Evolutionary conservation across 768 basidiomycete species (phyloP).

Genomic region (Strobilomyces confusus): DNA sequence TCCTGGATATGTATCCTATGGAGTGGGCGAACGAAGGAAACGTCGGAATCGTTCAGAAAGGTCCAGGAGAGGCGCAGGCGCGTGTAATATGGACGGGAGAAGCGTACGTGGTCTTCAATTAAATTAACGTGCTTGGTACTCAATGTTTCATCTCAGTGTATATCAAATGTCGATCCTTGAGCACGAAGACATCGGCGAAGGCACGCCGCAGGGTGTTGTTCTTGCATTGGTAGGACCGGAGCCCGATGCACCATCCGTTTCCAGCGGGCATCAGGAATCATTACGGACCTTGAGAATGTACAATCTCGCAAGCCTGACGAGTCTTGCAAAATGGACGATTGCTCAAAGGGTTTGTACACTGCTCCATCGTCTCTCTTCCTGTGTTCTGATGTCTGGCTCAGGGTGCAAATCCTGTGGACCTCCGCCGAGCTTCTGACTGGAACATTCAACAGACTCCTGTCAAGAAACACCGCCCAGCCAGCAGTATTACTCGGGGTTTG

Average conservation of each 20-base stretch:
- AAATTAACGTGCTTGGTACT: background rate
- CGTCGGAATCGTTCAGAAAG: conserved; percentile 42
- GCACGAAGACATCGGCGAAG: conserved; percentile 51
- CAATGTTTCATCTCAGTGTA: conserved; percentile 43
- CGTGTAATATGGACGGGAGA: conserved; percentile 74
- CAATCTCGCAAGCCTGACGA: conserved; percentile 69
- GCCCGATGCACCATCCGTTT: conserved; percentile 37
- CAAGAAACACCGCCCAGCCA: conserved; percentile 48
- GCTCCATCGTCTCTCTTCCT: background rate
- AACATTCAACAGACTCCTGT: conserved; percentile 45
- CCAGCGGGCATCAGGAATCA: conserved; percentile 50
- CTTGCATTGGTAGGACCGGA: conserved; percentile 71
- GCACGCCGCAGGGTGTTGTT: conserved; percentile 67
- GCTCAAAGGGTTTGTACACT: conserved; percentile 52
- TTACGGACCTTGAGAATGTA: conserved; percentile 73
- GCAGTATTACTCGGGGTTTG: conserved; percentile 59
- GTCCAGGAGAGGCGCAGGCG: conserved; percentile 68
- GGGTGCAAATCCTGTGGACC: conserved; percentile 59
- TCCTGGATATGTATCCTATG: conserved; percentile 78
- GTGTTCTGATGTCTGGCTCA: conserved; percentile 23
- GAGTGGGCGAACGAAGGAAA: conserved; percentile 51
- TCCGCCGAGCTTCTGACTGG: conserved; percentile 50
- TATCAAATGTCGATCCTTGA: conserved; percentile 77
- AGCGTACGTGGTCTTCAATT: conserved; percentile 42
- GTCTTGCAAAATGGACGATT: conserved; percentile 70